phyloP scores from a whole-genome alignment of 1,139 yeast species.

The Candida sp. region DNA sequence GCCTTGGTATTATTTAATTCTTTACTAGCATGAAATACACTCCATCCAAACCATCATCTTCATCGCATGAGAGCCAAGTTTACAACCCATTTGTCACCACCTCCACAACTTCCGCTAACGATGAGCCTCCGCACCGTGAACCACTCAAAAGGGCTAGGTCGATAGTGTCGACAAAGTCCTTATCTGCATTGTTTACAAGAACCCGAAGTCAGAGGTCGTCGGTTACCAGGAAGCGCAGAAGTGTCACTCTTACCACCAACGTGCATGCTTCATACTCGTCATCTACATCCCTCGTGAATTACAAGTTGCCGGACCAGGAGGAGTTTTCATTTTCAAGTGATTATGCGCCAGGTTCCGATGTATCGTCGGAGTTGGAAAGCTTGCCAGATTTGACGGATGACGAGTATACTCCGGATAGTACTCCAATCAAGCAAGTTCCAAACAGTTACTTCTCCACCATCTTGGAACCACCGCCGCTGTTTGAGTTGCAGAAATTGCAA shows the following conservation, averaged over 20 bases:
- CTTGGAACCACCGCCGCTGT: conserved; percentile 11
- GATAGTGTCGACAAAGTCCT: conserved; percentile 12
- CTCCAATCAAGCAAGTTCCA: conserved; percentile 23
- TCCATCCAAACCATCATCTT: conserved; percentile 21
- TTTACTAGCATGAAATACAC: conserved; percentile 14
- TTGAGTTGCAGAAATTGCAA: neutral
- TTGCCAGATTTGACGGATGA: conserved; percentile 38
- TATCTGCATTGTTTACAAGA: conserved; percentile 13
- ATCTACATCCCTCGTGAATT: neutral
- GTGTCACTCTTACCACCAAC: neutral
- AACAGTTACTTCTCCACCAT: conserved; percentile 7
- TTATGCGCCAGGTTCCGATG: conserved; percentile 10
- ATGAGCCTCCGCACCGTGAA: neutral
- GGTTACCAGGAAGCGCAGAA: neutral
- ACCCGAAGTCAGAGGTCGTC: conserved; percentile 4
- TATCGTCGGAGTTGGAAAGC: conserved; percentile 37
- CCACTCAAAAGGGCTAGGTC: conserved; percentile 20
- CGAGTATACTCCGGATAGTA: conserved; percentile 31
- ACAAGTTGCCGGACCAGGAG: conserved; percentile 14
- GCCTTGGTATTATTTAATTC: neutral
- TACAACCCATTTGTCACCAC: conserved; percentile 22
- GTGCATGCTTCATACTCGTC: neutral
- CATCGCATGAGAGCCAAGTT: conserved; percentile 21
- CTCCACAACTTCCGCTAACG: conserved; percentile 2
- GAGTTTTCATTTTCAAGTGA: conserved; percentile 20